Conservation (phyloP, 148 eudicot species). For the Hydrangea macrophylla region DNA sequence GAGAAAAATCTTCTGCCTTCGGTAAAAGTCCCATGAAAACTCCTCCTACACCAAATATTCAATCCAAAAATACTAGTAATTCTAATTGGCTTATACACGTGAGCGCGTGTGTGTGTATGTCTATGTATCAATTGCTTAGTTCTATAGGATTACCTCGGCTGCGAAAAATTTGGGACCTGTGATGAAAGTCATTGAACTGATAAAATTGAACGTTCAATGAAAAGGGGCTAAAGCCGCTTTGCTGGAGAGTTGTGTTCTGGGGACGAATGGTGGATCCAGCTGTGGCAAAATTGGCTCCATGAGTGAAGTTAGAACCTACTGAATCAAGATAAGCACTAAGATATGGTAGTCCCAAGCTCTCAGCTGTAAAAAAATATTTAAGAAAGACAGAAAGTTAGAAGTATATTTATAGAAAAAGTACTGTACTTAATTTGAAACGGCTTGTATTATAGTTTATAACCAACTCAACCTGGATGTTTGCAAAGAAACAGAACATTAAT, state of each 20-base stretch:
- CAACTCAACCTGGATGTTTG: no score
- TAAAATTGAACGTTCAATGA: slow-evolving; percentile 64
- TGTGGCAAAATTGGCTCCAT: slow-evolving; percentile 91
- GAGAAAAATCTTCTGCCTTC: slow-evolving; percentile 44
- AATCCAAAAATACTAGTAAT: no score
- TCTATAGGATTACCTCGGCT: slow-evolving; percentile 33
- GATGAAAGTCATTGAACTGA: slow-evolving; percentile 69
- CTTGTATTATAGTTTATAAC: no score
- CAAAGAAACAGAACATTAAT: no score
- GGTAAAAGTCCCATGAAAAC: slow-evolving; percentile 54
- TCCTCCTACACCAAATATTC: slow-evolving; percentile 37
- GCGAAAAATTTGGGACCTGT: slow-evolving; percentile 67
- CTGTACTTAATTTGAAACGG: no score
- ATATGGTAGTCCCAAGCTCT: slow-evolving; percentile 59
- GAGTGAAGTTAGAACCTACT: slow-evolving; percentile 83
- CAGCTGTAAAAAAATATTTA: slow-evolving; percentile 56
- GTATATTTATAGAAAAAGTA: no score
- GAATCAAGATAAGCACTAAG: slow-evolving; percentile 72
- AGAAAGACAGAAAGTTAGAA: no score
- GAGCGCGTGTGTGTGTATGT: no score
- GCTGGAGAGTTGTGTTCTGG: slow-evolving; percentile 60
- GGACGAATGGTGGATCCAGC: slow-evolving; percentile 91
- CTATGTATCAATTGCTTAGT: neutral
- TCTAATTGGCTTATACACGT: no score
- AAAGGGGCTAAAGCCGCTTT: slow-evolving; percentile 76